Evolutionary conservation across 768 basidiomycete genomes (phyloP), one percentile per base, ranked within the genome.

Genomic region (Lactarius hengduanensis): DNA sequence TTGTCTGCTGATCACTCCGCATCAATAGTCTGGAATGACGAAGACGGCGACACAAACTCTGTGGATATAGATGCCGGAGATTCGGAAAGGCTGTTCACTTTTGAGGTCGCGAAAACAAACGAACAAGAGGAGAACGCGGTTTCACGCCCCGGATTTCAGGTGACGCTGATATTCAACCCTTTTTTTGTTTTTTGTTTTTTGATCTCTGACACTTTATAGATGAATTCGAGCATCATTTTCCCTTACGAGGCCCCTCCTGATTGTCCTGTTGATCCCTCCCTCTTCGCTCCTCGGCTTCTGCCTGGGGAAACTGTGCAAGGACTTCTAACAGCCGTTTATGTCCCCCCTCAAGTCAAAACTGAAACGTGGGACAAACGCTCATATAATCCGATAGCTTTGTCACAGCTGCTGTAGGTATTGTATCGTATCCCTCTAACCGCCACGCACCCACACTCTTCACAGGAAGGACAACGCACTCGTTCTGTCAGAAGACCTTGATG

Each of bases 101-200:
- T 84, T 60, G 80, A 82, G 62, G 86, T 87, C 0, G 73, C 78
- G 0, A 83, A 86, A 72, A 84, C 81, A 7, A 79, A 78, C 26
- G 83, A 86, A 59, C 82, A 86, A 68, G 83, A 84, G 62, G 86
- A 86, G 68, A 76, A 77, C 6, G 83, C 84, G 3, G 70, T 73
- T 1, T 72, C 75, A 8, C 76, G 78, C 8, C 74, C 76, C 2
- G 85, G 84, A 0, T 85, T 86, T 70, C 75, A 73, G 47, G 47
- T 50, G n/a, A 0, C 4, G 22, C 47, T 22, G 9, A 13, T 22
- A 13, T 22, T 50, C 11, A 50, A 9, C 13, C 4, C 11, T 22
- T 50, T 22, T 26, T 22, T 22, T 50, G 13, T 50, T 22, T 26
- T 22, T 22, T 50, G 13, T 22, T 22, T 4, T 20, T 9, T n/a